A percentile compares a stretch with the other conserved stretches of the same genome.
Evolutionary conservation across 176 grass and related monocot species (phyloP).

Genomic region (Canna indica): DNA sequence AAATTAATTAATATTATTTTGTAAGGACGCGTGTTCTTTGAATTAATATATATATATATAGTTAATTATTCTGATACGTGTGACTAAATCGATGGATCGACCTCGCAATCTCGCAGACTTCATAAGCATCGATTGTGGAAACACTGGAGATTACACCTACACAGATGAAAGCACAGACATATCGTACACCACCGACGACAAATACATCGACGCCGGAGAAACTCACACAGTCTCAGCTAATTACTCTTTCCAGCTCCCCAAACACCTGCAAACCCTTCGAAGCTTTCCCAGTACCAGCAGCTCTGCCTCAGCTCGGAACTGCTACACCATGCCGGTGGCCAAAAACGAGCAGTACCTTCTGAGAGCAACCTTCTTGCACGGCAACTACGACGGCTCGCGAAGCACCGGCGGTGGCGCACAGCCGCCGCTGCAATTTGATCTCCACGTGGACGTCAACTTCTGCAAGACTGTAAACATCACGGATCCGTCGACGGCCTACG

Average conservation of each 20-base stretch:
- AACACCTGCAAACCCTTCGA: neutral
- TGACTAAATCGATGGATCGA: no score
- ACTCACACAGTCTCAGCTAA: neutral
- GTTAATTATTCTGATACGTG: no score
- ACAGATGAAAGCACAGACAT: neutral
- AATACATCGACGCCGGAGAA: slow-evolving; percentile 9
- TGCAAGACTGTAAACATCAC: slow-evolving; percentile 13
- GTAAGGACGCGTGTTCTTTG: no score
- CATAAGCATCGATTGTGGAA: slow-evolving; percentile 24
- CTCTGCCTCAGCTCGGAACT: neutral
- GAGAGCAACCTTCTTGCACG: slow-evolving; percentile 18
- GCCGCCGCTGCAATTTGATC: slow-evolving; percentile 19
- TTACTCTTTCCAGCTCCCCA: no score
- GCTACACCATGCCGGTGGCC: neutral
- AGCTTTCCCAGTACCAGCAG: slow-evolving; percentile 10
- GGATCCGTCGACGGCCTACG: neutral
- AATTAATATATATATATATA: no score
- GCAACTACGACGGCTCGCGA: slow-evolving; percentile 17
- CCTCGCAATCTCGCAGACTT: no score
- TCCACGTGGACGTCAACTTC: slow-evolving; percentile 17
- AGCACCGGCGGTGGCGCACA: neutral
- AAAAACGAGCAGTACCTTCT: slow-evolving; percentile 13
- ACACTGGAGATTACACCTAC: neutral
- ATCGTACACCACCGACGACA: slow-evolving; percentile 1
- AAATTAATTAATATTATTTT: no score